Conservation (phyloP, 179 eudicot species). For the Carnegiea gigantea region DNA sequence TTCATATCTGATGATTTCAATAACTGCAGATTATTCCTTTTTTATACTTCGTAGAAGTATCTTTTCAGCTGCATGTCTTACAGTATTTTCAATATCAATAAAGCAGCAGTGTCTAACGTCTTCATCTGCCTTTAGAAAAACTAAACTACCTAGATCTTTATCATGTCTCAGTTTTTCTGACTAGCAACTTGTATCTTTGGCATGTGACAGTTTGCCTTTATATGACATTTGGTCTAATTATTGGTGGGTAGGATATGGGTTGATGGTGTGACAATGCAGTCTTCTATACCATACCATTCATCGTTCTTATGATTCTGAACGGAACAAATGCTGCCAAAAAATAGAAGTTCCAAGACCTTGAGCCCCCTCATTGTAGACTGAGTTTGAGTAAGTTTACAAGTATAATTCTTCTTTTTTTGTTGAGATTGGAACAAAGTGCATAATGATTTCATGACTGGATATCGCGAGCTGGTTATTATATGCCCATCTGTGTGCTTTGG, state of each 20-base stretch:
- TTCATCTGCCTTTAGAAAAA: background rate
- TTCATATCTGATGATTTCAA: too few species aligned
- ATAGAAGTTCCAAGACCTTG: background rate
- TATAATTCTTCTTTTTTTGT: too few species aligned
- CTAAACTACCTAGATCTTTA: background rate
- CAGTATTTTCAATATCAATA: background rate
- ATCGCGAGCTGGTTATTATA: background rate
- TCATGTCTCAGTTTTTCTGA: background rate
- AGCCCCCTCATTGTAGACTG: background rate
- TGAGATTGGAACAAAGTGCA: background rate
- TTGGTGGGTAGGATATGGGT: background rate
- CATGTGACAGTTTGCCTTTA: background rate
- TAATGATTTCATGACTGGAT: conserved; percentile 1
- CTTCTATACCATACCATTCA: background rate
- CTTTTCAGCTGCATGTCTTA: too few species aligned
- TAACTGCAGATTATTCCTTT: too few species aligned
- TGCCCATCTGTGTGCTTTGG: conserved; percentile 7
- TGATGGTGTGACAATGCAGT: background rate
- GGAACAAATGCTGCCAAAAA: background rate
- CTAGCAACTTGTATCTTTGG: background rate
- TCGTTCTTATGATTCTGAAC: background rate
- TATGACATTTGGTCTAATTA: background rate
- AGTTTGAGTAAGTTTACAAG: too few species aligned
- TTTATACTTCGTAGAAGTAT: too few species aligned
- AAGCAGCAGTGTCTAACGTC: background rate